Base-by-base conservation (phyloP, 768 basidiomycete genomes). In the Termitomyces sp. region DNA sequence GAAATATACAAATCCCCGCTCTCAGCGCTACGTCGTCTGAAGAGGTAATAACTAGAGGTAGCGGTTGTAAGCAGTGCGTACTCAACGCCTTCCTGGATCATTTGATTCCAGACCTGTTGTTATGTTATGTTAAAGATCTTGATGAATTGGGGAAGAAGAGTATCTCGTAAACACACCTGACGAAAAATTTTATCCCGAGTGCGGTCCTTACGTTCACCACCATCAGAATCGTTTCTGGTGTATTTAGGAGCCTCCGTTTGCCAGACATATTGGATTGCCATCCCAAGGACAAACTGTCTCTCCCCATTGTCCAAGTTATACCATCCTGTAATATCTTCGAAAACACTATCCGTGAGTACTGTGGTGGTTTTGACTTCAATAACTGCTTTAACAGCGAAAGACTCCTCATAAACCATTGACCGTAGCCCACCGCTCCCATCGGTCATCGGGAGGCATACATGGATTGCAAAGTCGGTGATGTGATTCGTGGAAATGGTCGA, bases 201-300 rank as follows among this genome's bases (percentile, higher is more conserved):
- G 0, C 0, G 22, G 0, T 9, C n/a, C n/a, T n/a, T n/a, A n/a
- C n/a, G n/a, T 31, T 14, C 1, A 13, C 34, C 34, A 26, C 14
- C 22, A 8, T 34, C 48, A 4, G 16, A 22, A 24, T 32, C 48
- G 7, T 34, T 2, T 26, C 26, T 10, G 4, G 1, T 37, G 9
- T 24, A 24, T 22, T 50, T 50, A 16, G 34, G 22, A 36, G 34
- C 14, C n/a, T 24, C 8, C 2, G 16, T 1, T 3, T 22, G 34
- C 34, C 48, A 50, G 3, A 50, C 48, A 36, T 50, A 36, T 16
- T 50, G 48, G 3, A 50, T 36, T 16, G 48, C 48, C 22, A 50
- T 16, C 18, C 32, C 48, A 36, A 3, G 34, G 16, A 50, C 22
- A 36, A 4, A 50, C n/a, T n/a, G 6, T 24, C 1, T 29, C 4